phyloP scores from a whole-genome alignment of 129 eudicot species.

The Flaveria linearis region DNA sequence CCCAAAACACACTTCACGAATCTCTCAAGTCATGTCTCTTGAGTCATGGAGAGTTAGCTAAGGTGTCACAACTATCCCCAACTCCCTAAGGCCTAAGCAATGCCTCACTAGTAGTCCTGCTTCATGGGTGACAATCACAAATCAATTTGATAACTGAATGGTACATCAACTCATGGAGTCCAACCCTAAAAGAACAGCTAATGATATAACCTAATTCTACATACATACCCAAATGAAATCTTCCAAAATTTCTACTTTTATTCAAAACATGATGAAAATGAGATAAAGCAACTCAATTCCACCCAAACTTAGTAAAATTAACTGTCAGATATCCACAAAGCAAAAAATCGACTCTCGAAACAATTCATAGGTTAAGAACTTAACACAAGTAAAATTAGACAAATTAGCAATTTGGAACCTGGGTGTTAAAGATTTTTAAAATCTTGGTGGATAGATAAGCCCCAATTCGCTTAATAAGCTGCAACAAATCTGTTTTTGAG shows the following conservation, averaged over 20 bases:
- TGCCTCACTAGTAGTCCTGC: not conserved
- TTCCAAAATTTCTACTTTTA: conserved; percentile 3
- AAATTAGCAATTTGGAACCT: conserved; percentile 43
- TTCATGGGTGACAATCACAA: conserved; percentile 3
- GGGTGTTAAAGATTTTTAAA: conserved; percentile 51
- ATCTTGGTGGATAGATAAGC: conserved; percentile 61
- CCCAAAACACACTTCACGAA: too few species aligned
- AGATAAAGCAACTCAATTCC: conserved; percentile 17
- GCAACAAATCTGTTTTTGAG: conserved; percentile 57
- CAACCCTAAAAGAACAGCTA: conserved; percentile 11
- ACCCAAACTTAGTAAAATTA: conserved; percentile 3
- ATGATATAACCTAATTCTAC: conserved; percentile 15
- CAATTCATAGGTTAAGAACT: not conserved
- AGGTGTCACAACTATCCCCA: too few species aligned
- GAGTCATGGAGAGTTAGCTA: too few species aligned
- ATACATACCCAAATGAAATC: not conserved
- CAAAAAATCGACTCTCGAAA: not conserved
- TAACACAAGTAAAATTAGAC: not conserved
- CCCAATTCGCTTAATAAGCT: conserved; percentile 64
- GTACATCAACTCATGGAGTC: not conserved
- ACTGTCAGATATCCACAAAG: not conserved
- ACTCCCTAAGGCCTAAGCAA: not conserved
- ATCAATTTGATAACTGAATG: not conserved
- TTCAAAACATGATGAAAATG: not conserved
- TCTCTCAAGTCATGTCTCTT: too few species aligned